phyloP scores from a whole-genome alignment of 495 filamentous ascomycete genomes.

The Aspergillus ellipticus region DNA sequence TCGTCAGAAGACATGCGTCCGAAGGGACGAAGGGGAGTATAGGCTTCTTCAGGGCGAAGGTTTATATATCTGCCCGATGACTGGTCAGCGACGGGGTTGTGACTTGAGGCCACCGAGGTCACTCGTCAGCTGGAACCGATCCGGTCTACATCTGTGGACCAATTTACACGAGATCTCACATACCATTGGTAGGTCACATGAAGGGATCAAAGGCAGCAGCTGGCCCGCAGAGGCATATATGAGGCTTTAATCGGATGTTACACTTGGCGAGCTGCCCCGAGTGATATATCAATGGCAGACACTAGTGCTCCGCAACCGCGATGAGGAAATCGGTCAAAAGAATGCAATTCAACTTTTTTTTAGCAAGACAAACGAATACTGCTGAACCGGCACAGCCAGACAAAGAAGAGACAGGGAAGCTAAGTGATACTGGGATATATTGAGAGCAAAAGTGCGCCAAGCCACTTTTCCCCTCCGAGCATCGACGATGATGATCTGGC shows the following conservation, averaged over 20 bases:
- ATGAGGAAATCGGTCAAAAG: background rate
- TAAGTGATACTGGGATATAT: constrained; percentile 10
- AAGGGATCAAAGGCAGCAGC: constrained; percentile 6
- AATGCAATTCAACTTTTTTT: background rate
- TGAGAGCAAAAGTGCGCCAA: constrained; percentile 18
- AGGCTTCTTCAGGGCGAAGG: constrained; percentile 16
- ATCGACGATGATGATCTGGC: constrained; percentile 23
- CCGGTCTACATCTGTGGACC: background rate
- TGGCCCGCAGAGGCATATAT: constrained; percentile 10
- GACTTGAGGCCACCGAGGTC: constrained; percentile 3
- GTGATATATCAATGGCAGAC: background rate
- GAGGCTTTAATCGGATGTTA: constrained; percentile 10
- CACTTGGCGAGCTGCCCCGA: constrained; percentile 6
- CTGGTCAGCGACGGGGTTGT: constrained; percentile 15
- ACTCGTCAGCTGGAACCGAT: constrained; percentile 1
- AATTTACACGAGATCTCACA: constrained; percentile 5
- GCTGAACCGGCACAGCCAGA: constrained; percentile 3
- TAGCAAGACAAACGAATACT: background rate
- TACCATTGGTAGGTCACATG: constrained; percentile 14
- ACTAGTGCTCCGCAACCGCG: background rate
- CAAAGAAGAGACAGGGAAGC: background rate
- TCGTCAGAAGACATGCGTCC: constrained; percentile 49
- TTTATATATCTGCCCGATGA: constrained; percentile 17
- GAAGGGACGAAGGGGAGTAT: constrained; percentile 26
- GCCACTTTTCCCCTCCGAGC: constrained; percentile 23